Evolutionary conservation across 345 rosid genomes (phyloP).

Genomic region (Triadica sebifera): DNA sequence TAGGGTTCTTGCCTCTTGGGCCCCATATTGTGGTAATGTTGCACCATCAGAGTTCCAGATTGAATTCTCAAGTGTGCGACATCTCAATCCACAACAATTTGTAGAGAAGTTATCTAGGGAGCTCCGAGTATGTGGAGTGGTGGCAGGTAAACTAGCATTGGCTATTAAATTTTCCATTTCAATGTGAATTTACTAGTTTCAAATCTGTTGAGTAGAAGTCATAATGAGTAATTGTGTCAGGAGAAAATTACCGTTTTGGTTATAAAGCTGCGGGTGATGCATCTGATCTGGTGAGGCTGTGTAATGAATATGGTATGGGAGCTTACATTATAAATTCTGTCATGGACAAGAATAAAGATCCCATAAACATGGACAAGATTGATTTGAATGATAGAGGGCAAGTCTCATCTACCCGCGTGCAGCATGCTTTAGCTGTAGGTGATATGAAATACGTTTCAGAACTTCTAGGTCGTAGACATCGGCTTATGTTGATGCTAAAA

Average conservation of each 20-base stretch:
- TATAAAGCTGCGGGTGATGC: slow-evolving; percentile 92
- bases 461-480: slow-evolving; percentile 82
- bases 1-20: slow-evolving; percentile 82
- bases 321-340: slow-evolving; percentile 76
- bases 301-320: slow-evolving; percentile 61
- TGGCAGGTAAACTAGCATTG: slow-evolving; percentile 56
- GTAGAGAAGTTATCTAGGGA: slow-evolving; percentile 87
- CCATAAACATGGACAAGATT: slow-evolving; percentile 28
- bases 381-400: slow-evolving; percentile 81
- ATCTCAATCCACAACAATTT: slow-evolving; percentile 75
- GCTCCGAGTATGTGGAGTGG: slow-evolving; percentile 73
- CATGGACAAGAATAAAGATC: slow-evolving; percentile 74
- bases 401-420: slow-evolving; percentile 93
- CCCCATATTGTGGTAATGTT: slow-evolving; percentile 61
- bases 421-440: slow-evolving; percentile 77
- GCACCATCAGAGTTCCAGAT: slow-evolving; percentile 63
- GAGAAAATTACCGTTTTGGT: slow-evolving; percentile 89
- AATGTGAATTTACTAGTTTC: background rate
- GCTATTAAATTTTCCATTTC: no score
- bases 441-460: slow-evolving; percentile 75
- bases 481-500: slow-evolving; percentile 53
- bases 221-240: slow-evolving; percentile 34
- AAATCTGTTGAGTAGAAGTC: slow-evolving; percentile 4
- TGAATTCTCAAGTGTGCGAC: slow-evolving; percentile 74
- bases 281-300: slow-evolving; percentile 60